These are phyloP conservation scores for Exophiala mesophila DNA, from an alignment of 2,329 filamentous ascomycete species.

Conservation along the genomic window DNA sequence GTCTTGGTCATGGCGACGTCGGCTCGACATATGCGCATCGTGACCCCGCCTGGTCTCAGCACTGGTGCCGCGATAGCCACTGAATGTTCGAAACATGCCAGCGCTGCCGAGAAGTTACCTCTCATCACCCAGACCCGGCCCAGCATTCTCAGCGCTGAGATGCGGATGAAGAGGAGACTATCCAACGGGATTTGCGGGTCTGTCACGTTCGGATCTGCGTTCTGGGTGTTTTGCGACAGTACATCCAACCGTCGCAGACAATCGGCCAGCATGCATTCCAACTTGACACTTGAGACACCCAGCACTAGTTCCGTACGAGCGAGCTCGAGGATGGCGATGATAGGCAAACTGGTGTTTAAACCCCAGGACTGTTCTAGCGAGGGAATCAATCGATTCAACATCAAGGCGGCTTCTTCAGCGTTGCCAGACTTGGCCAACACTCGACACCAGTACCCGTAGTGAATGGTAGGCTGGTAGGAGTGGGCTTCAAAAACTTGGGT, in stretches of 20 bases:
- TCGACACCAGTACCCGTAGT: constrained; percentile 8
- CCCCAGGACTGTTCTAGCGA: constrained; percentile 3
- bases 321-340: constrained; percentile 5
- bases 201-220: neutral
- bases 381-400: constrained; percentile 3
- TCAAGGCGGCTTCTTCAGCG: constrained; percentile 1
- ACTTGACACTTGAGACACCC: constrained; percentile 5
- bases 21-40: constrained; percentile 7
- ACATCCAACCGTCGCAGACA: constrained; percentile 9
- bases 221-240: neutral
- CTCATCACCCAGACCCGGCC: constrained; percentile 10
- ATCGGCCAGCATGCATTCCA: constrained; percentile 9
- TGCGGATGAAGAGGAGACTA: constrained; percentile 3
- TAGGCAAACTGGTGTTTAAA: constrained; percentile 4
- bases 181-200: constrained; percentile 2
- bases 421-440: constrained; percentile 1
- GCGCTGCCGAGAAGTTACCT: constrained; percentile 6
- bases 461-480: constrained; percentile 8
- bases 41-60: neutral
- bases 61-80: constrained; percentile 3
- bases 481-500: constrained; percentile 5
- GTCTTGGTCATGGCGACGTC: constrained; percentile 5
- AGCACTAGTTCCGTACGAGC: constrained; percentile 4
- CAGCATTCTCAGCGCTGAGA: constrained; percentile 7
- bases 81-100: constrained; percentile 4